Percentiles rank a stretch among this genome's conserved stretches.
Conservation (phyloP, 805 yeast species). For the Cyberlindnera sargentensis region DNA sequence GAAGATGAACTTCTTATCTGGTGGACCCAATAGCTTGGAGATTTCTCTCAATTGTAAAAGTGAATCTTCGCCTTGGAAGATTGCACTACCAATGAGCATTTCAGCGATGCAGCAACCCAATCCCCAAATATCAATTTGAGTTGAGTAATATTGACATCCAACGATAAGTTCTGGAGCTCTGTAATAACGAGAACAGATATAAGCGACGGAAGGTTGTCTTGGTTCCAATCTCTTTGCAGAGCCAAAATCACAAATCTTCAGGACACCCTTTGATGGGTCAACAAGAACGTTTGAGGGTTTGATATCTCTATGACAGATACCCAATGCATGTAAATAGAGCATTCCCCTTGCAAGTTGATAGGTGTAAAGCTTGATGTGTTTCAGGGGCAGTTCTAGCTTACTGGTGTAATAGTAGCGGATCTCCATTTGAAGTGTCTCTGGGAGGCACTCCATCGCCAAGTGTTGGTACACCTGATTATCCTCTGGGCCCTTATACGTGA, state of each 20-base stretch:
- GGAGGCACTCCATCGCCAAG: slow-evolving; percentile 81
- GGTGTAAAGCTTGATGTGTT: slow-evolving; percentile 69
- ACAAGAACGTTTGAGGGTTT: slow-evolving; percentile 78
- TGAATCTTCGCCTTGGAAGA: slow-evolving; percentile 93
- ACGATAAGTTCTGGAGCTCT: slow-evolving; percentile 94
- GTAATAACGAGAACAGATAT: slow-evolving; percentile 92
- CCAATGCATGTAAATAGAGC: slow-evolving; percentile 74
- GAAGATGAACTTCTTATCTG: slow-evolving; percentile 62
- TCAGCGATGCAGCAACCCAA: slow-evolving; percentile 96
- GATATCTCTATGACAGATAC: slow-evolving; percentile 78
- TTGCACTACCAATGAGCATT: slow-evolving; percentile 83
- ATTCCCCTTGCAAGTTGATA: slow-evolving; percentile 79
- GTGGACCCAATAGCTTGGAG: slow-evolving; percentile 86
- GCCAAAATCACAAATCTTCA: slow-evolving; percentile 83
- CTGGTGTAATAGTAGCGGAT: slow-evolving; percentile 60
- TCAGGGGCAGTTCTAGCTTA: slow-evolving; percentile 56
- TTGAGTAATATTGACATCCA: slow-evolving; percentile 81
- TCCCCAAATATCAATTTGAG: slow-evolving; percentile 97
- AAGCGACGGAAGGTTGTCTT: slow-evolving; percentile 84
- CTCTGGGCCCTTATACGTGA: slow-evolving; percentile 54
- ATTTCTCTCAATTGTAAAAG: slow-evolving; percentile 84
- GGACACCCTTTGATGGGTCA: slow-evolving; percentile 56
- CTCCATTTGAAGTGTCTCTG: slow-evolving; percentile 72
- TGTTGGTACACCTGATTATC: slow-evolving; percentile 71
- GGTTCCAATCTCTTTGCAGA: slow-evolving; percentile 74